Evolutionary conservation across 208 protist genomes (phyloP).

Genomic region (Leishmania tropica): DNA sequence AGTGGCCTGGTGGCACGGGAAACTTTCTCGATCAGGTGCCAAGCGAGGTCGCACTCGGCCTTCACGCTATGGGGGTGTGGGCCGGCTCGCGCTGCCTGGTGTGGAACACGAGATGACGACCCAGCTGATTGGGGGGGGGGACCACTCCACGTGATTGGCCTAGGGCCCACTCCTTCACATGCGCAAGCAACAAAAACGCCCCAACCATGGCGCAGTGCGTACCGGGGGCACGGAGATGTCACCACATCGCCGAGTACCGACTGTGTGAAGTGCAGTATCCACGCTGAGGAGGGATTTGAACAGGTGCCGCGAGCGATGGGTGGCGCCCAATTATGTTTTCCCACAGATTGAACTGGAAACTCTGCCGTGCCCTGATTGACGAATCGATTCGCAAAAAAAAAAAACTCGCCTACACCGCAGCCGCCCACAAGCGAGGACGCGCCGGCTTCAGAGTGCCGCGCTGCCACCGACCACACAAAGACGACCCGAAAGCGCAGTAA

Average conservation of each 20-base stretch:
- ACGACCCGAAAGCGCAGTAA: too few species aligned
- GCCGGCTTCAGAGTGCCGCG: too few species aligned
- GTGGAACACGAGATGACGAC: not conserved
- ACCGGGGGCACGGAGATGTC: not conserved
- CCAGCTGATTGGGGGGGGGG: too few species aligned
- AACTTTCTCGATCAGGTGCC: not conserved
- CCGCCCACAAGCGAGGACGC: too few species aligned
- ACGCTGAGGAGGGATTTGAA: not conserved
- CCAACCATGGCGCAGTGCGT: not conserved
- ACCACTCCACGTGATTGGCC: not conserved
- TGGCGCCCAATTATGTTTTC: not conserved
- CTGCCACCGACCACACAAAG: too few species aligned
- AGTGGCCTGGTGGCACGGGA: not conserved
- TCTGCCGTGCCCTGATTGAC: too few species aligned
- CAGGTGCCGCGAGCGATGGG: too few species aligned
- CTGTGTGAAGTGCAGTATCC: not conserved
- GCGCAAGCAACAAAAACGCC: too few species aligned
- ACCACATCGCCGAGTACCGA: not conserved
- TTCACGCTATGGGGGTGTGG: not conserved
- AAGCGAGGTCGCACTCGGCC: not conserved
- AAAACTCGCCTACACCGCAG: too few species aligned
- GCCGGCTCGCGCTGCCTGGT: not conserved
- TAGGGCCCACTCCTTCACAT: not conserved
- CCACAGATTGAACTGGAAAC: not conserved
- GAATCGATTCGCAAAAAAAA: too few species aligned